Base-by-base conservation (phyloP, 2,329 filamentous ascomycete genomes). In the Colletotrichum abscissum region DNA sequence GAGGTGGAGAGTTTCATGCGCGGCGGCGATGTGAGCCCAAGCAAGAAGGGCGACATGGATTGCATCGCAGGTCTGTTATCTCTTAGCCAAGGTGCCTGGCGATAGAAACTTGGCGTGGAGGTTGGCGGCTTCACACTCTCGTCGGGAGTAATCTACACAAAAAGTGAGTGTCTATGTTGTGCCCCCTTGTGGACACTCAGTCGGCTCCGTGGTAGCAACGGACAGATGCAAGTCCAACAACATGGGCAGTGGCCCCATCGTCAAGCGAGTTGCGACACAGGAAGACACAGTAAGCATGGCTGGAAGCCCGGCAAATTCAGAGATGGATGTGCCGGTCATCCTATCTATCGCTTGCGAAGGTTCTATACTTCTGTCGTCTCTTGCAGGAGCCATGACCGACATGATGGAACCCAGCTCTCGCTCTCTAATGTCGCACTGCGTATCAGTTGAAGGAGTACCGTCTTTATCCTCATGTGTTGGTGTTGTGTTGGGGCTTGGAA, bases 41-140 rank as follows among this genome's bases (percentile, higher is more conserved):
- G 92, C 79, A 94, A 95, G 82, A 92, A 91, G 80, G 90, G 92
- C 69, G 96, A 98, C 80, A 87, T 97, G 81, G 95, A 97, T 80
- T 97, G 95, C 79, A 92, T 98, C 59, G 94, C 96, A 67, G 95
- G 95, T n/a, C 84, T 98, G 75, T 82, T 98, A 75, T 96, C 94
- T 63, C 87, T 98, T 58, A 97, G 95, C 78, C 94, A 97, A 83
- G 96, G 95, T n/a, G 94, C 94, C 79, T 98, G 95, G 95, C 89
- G 91, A 79, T 93, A 83, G 89, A 16, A 14, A 63, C 52, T 70
- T 49, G 19, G 19, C n/a, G 28, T 60, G 24, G 57, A 55, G 67
- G 60, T 54, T 42, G 67, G 67, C 60, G 35, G 49, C 62, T 62
- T 49, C 71, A 66, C 22, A 30, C 26, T n/a, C 28, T n/a, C 12